These are phyloP conservation scores for Micractinium sp. DNA, from an alignment of 139 green algal species.

Conservation along the genomic window DNA sequence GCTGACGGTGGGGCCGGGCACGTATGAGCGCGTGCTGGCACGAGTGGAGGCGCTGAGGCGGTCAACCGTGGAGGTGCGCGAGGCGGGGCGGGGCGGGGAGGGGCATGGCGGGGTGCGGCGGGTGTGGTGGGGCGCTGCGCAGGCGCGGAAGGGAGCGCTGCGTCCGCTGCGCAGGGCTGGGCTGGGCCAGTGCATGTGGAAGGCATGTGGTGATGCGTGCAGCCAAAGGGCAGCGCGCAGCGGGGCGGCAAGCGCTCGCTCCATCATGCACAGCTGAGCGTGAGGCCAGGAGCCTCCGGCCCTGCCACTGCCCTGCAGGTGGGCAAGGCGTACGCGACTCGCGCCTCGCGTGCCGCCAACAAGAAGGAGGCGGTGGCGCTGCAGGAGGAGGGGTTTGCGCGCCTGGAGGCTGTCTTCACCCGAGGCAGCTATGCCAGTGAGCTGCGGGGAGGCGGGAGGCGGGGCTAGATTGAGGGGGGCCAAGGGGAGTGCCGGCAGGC, in stretches of 20 bases:
- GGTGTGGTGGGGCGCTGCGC: too few relatives aligned
- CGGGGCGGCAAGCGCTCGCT: too few relatives aligned
- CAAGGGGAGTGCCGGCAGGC: background rate
- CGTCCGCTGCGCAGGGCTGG: too few relatives aligned
- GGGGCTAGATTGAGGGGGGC: background rate
- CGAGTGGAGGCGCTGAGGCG: slow-evolving; percentile 21
- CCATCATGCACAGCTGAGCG: too few relatives aligned
- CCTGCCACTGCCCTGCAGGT: slow-evolving; percentile 41
- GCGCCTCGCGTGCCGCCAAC: slow-evolving; percentile 64
- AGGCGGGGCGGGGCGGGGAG: too few relatives aligned
- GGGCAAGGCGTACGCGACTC: slow-evolving; percentile 77
- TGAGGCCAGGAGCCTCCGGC: background rate
- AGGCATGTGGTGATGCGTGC: too few relatives aligned
- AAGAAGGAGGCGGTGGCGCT: slow-evolving; percentile 72
- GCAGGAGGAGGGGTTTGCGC: slow-evolving; percentile 68
- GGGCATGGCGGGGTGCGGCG: too few relatives aligned
- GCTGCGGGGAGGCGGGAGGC: background rate
- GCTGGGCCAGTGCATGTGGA: too few relatives aligned
- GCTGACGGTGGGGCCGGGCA: slow-evolving; percentile 79
- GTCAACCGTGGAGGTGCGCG: slow-evolving; percentile 54
- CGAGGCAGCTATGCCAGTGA: slow-evolving; percentile 12
- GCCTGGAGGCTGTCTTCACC: slow-evolving; percentile 61
- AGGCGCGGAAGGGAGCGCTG: too few relatives aligned
- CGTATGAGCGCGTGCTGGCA: slow-evolving; percentile 68
- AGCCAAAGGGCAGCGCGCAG: too few relatives aligned